A percentile compares a stretch with the other conserved stretches of the same genome.
These are phyloP conservation scores for Pythium dissimile DNA, from an alignment of 352 stramenopile genomes.

Conservation along the genomic window DNA sequence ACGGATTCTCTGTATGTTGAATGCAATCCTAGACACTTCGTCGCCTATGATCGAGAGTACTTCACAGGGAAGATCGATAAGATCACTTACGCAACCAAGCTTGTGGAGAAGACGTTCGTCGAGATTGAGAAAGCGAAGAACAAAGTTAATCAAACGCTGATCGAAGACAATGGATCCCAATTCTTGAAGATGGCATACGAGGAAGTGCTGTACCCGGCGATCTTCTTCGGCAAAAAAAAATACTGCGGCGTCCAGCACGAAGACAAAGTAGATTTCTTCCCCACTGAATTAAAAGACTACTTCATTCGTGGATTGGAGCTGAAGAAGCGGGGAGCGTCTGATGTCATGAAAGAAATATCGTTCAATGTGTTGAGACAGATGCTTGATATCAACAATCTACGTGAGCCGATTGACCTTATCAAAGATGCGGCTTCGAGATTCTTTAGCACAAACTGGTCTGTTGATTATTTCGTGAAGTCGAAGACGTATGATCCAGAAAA, in stretches of 20 bases:
- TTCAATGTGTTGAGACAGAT: background rate
- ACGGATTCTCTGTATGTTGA: background rate
- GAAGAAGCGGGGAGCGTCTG: background rate
- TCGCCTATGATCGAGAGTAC: background rate
- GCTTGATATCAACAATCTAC: background rate
- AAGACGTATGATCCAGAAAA: background rate
- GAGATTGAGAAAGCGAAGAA: background rate
- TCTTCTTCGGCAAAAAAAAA: background rate
- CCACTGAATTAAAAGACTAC: background rate
- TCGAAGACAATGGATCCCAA: background rate
- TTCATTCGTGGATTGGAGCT: background rate
- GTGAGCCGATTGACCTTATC: background rate
- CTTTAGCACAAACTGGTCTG: background rate
- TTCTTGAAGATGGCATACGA: constrained; percentile 1
- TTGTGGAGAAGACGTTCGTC: background rate
- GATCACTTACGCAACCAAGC: background rate
- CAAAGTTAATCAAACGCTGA: background rate
- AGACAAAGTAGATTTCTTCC: background rate
- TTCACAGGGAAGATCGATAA: background rate
- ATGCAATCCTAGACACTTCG: background rate
- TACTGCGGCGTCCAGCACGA: background rate
- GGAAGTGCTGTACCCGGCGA: background rate
- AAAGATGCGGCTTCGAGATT: background rate
- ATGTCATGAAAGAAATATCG: background rate
- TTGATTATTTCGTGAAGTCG: background rate